Evolutionary conservation across 495 filamentous ascomycete genomes (phyloP), one percentile per base, ranked within the genome.

Genomic region (Penicillium ochrochloron): DNA sequence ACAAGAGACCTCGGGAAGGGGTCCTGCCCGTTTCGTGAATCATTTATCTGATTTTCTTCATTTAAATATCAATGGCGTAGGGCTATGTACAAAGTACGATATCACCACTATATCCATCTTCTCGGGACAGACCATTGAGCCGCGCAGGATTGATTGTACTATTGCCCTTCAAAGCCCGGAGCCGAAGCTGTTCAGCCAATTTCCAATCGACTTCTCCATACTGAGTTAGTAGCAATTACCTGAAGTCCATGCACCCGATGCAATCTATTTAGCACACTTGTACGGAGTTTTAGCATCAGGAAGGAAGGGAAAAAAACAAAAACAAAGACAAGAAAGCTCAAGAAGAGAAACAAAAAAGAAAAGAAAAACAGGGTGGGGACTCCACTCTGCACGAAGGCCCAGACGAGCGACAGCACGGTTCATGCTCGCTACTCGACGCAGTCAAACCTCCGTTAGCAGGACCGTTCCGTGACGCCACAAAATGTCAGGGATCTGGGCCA

Each of bases 371-470:
- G 44, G 39, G 39, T 63, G 48, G 37, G 21, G 52, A 21, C 60
- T 50, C 60, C 60, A 62, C 52, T 34, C 29, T 50, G 31, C 60
- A 31, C 31, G 46, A 51, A 15, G n/a, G 35, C 2, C 37, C 11
- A 51, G 34, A 27, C 39, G 54, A 68, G 55, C 57, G 58, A 64
- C 52, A 68, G 67, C 67, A 70, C 70, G 67, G 70, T 70, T 70
- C 70, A 70, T 51, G 58, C 41, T 62, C 64, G 21, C 35, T 60
- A 12, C 60, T 62, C 34, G 62, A 66, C 64, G 34, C 15, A 73
- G 65, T 70, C 61, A 71, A 70, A 70, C 61, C 64, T 73, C 69
- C 71, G 71, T 55, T 31, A 39, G 64, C 25, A 54, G 31, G 51
- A 62, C 51, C 61, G 61, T 63, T 57, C 65, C 65, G 50, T 56